Conservation (phyloP, 2,329 filamentous ascomycete species). For the Colletotrichum sp. region DNA sequence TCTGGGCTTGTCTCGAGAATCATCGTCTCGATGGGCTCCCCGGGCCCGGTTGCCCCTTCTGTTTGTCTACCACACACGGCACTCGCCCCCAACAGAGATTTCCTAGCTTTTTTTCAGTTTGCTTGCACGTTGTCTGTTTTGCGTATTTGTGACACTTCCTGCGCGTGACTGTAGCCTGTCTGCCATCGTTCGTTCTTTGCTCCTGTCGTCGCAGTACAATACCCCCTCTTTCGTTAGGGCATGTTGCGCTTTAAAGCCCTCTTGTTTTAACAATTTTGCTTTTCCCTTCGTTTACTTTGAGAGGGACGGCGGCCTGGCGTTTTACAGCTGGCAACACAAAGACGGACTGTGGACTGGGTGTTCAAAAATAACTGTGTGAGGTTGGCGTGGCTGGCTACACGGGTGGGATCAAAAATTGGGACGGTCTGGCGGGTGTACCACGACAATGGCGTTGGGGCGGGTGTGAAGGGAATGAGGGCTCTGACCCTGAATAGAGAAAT, state of each 20-base stretch:
- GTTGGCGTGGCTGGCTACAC: not conserved
- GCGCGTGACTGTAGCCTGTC: slow-evolving; percentile 6
- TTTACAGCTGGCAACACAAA: not conserved
- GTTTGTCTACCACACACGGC: slow-evolving; percentile 17
- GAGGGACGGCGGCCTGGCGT: not conserved
- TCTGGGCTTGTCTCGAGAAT: slow-evolving; percentile 18
- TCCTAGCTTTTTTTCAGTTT: slow-evolving; percentile 18
- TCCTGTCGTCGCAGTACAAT: not conserved
- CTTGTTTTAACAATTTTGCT: not conserved
- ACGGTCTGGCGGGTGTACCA: not conserved
- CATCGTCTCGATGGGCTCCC: slow-evolving; percentile 10
- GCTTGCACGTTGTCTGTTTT: slow-evolving; percentile 10
- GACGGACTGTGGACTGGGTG: not conserved
- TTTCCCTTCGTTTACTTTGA: not conserved
- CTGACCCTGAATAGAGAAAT: not conserved
- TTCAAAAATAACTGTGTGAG: not conserved
- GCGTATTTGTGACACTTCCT: slow-evolving; percentile 11
- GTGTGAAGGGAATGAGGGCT: not conserved
- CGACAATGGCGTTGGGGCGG: not conserved
- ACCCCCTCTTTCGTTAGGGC: not conserved
- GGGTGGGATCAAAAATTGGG: not conserved
- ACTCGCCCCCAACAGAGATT: slow-evolving; percentile 20
- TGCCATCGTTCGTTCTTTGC: not conserved
- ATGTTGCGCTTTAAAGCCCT: not conserved
- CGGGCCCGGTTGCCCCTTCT: slow-evolving; percentile 10